Evolutionary conservation across 768 basidiomycete genomes (phyloP).

Genomic region (Fomitopsis serialis): DNA sequence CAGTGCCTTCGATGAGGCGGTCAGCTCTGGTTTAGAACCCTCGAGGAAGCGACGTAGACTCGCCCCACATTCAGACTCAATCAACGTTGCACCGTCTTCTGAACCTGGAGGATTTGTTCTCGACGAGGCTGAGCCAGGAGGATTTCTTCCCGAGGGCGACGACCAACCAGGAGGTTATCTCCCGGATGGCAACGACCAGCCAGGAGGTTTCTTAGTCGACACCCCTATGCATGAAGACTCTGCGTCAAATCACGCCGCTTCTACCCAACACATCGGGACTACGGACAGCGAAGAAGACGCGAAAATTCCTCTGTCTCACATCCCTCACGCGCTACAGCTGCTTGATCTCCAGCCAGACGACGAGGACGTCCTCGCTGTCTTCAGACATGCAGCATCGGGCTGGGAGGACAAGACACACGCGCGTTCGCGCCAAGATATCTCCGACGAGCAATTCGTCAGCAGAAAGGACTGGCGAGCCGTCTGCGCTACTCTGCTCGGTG

Average conservation of each 20-base stretch:
- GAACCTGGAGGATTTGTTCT: constrained; percentile 26
- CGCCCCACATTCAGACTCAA: not conserved
- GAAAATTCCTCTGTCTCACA: constrained; percentile 46
- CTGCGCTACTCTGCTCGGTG: constrained; percentile 60
- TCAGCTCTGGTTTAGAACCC: constrained; percentile 3
- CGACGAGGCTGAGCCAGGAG: constrained; percentile 10
- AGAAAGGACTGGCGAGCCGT: constrained; percentile 76
- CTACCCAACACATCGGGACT: no score
- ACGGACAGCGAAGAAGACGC: constrained; percentile 6
- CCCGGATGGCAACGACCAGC: constrained; percentile 8
- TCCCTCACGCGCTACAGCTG: constrained; percentile 57
- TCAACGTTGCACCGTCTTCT: constrained; percentile 3
- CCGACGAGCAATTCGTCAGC: constrained; percentile 39
- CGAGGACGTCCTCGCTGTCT: constrained; percentile 64
- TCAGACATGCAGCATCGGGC: constrained; percentile 70
- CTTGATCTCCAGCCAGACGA: constrained; percentile 62
- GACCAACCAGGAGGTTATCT: constrained; percentile 8
- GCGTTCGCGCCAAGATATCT: constrained; percentile 14
- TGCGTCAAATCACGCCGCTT: not conserved
- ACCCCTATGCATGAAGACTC: not conserved
- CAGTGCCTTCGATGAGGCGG: constrained; percentile 39
- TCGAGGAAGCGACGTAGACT: constrained; percentile 15
- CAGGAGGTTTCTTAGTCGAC: constrained; percentile 8
- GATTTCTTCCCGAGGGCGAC: constrained; percentile 7
- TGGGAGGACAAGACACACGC: constrained; percentile 38